Percentiles rank a stretch among this genome's conserved stretches.
Conservation (phyloP, 2,329 filamentous ascomycete genomes). For the Aspergillus cejpii region DNA sequence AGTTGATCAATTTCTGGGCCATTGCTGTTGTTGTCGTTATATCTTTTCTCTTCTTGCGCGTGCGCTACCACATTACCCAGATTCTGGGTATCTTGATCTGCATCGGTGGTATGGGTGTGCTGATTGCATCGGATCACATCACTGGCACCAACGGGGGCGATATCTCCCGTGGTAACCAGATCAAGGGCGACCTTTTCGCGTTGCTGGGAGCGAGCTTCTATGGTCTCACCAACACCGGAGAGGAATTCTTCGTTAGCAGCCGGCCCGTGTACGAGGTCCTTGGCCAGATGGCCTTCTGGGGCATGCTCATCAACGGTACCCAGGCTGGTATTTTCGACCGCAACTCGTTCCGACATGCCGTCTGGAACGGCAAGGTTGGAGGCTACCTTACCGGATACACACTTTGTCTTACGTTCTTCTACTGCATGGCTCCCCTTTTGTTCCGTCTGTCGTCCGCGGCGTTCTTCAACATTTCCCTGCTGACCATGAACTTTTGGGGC, state of each 20-base stretch:
- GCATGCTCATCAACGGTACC: slow-evolving; percentile 81
- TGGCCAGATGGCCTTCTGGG: slow-evolving; percentile 82
- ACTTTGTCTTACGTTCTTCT: slow-evolving; percentile 73
- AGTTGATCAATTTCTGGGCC: slow-evolving; percentile 98
- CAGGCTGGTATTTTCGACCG: slow-evolving; percentile 92
- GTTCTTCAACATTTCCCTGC: slow-evolving; percentile 91
- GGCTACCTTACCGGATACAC: slow-evolving; percentile 91
- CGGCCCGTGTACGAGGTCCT: slow-evolving; percentile 88
- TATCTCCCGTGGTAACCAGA: slow-evolving; percentile 52
- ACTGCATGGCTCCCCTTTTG: slow-evolving; percentile 76
- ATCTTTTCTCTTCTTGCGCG: slow-evolving; percentile 73
- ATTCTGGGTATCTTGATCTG: slow-evolving; percentile 80
- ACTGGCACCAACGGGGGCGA: slow-evolving; percentile 63
- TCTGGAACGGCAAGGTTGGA: slow-evolving; percentile 61
- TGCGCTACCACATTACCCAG: slow-evolving; percentile 85
- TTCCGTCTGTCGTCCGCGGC: slow-evolving; percentile 85
- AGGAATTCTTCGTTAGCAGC: slow-evolving; percentile 88
- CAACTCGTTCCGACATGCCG: slow-evolving; percentile 56
- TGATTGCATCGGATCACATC: slow-evolving; percentile 82
- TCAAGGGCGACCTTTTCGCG: slow-evolving; percentile 91
- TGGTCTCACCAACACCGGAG: slow-evolving; percentile 81
- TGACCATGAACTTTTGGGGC: slow-evolving; percentile 97
- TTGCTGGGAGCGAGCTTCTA: slow-evolving; percentile 85
- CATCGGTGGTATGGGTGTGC: slow-evolving; percentile 81
- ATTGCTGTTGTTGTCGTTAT: slow-evolving; percentile 86